phyloP scores from a whole-genome alignment of 352 stramenopile species.

The Stramenopiles sp. region DNA sequence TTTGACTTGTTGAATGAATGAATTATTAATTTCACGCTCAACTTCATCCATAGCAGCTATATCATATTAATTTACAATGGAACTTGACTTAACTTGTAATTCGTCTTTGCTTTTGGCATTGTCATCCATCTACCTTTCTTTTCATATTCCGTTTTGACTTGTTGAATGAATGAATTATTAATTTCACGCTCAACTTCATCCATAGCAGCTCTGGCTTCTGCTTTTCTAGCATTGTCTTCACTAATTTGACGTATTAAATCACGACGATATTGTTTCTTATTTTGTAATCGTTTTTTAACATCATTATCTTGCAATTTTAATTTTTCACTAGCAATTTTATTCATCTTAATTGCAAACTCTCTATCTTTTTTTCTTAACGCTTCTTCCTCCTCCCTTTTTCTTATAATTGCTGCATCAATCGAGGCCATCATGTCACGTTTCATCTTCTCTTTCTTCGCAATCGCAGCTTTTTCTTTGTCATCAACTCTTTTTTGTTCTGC shows the following conservation, averaged over 20 bases:
- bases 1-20: background rate
- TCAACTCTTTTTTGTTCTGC: background rate
- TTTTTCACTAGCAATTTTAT: background rate
- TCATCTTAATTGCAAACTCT: background rate
- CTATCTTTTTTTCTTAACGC: background rate
- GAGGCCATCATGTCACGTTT: background rate
- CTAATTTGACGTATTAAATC: background rate
- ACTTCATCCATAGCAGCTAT: background rate
- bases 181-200: background rate
- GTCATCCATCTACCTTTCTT: background rate
- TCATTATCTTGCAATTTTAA: background rate
- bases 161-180: background rate
- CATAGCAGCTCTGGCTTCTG: background rate
- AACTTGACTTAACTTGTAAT: background rate
- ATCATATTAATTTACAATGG: background rate
- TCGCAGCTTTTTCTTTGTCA: background rate
- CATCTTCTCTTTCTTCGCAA: background rate
- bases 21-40: background rate
- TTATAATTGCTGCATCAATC: background rate
- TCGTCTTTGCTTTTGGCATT: background rate
- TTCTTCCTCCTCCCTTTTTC: background rate
- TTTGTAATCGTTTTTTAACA: background rate
- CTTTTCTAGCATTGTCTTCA: background rate
- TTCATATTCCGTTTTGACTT: background rate
- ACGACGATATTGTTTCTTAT: background rate